These are phyloP conservation scores for Bretziella fagacearum DNA, from an alignment of 2,329 filamentous ascomycete species.

Conservation along the genomic window DNA sequence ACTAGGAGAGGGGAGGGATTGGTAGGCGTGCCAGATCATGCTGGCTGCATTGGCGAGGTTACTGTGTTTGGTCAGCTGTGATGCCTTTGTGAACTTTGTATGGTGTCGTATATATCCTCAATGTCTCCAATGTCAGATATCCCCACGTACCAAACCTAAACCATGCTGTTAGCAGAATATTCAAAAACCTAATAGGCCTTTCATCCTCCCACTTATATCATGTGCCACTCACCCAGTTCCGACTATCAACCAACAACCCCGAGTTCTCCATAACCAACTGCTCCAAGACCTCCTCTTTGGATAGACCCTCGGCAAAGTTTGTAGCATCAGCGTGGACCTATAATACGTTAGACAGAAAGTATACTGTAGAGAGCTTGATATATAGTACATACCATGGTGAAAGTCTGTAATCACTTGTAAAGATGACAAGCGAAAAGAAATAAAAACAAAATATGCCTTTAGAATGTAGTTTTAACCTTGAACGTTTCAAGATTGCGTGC, in stretches of 20 bases:
- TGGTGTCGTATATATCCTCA: neutral
- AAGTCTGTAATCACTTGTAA: neutral
- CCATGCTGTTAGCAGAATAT: neutral
- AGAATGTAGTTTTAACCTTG: no score
- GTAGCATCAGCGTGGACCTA: slow-evolving; percentile 67
- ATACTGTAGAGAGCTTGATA: neutral
- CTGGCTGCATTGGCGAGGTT: slow-evolving; percentile 63
- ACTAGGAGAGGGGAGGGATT: slow-evolving; percentile 50
- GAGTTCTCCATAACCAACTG: slow-evolving; percentile 56
- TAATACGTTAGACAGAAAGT: neutral
- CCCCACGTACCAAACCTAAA: slow-evolving; percentile 11
- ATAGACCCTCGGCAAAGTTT: slow-evolving; percentile 48
- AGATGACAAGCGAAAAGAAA: neutral
- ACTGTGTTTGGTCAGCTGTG: slow-evolving; percentile 25
- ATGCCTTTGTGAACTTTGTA: neutral
- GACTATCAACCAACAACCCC: slow-evolving; percentile 52
- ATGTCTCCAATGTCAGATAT: neutral
- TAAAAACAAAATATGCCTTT: no score
- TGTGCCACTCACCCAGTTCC: slow-evolving; percentile 51
- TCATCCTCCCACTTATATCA: neutral
- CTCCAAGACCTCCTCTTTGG: slow-evolving; percentile 55
- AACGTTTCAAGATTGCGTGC: no score
- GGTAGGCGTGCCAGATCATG: slow-evolving; percentile 63
- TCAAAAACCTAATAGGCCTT: neutral
- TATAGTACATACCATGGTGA: neutral